Evolutionary conservation across 352 stramenopile genomes (phyloP), one percentile per base, ranked within the genome.

Genomic region (Thalassiosira hispida): DNA sequence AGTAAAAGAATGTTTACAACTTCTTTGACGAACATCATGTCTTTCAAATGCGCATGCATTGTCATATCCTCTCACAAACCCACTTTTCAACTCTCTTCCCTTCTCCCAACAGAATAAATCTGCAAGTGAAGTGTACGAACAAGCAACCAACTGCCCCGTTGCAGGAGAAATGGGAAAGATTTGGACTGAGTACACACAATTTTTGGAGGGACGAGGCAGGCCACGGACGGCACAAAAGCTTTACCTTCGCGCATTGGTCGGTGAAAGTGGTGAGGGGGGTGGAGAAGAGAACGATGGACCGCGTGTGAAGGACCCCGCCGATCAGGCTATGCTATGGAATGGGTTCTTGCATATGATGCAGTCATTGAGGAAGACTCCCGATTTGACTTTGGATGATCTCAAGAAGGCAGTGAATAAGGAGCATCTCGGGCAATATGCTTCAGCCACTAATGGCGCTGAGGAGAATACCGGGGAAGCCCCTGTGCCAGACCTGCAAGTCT

Each of bases 341-440:
- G 86, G 88, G 57, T 94, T 94, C 84, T 73, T 93, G 44, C 79
- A 82, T 64, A 87, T 93, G 77, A 88, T 90, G 69, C 60, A 79
- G 52, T 80, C 79, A 38, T 66, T 75, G 49, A 85, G 57, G 27
- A 79, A 84, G 31, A 90, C 90, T 83, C 74, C 84, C 8, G 59
- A 79, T 61, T 73, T 94, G 55, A 91, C 84, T 5, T 62, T 93
- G 59, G 27, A 73, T 3, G 77, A 84, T 49, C 65, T 94, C 14
- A 81, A 92, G 53, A 60, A 69, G 16, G 81, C 86, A 5, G 87
- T 88, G 53, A 53, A 85, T 47, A 65, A 81, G 35, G 85, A 93
- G 67, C 78, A 76, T 61, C 33, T 76, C 1, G 59, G 33, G 18
- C 44, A 70, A 56, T 22, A 31, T 27, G 25, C n/a, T 20, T n/a